phyloP scores from a whole-genome alignment of 2,329 filamentous ascomycete species.

The Setomelanomma holmii region DNA sequence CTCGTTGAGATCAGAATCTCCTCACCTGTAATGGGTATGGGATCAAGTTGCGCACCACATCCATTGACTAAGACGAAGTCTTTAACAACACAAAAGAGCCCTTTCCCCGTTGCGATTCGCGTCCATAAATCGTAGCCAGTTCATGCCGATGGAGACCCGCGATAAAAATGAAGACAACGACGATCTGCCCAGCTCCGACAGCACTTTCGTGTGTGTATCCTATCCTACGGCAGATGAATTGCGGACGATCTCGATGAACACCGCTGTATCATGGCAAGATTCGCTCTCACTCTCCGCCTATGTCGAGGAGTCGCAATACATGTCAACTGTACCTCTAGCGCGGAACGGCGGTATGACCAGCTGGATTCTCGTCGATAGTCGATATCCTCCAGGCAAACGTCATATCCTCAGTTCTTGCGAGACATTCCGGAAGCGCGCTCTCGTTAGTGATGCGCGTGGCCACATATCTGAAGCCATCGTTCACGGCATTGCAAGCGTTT shows the following conservation, averaged over 20 bases:
- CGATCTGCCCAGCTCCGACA: background rate
- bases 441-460: slow-evolving; percentile 51
- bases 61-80: too few species aligned
- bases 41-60: too few species aligned
- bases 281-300: slow-evolving; percentile 64
- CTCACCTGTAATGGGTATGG: too few species aligned
- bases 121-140: too few species aligned
- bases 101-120: too few species aligned
- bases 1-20: too few species aligned
- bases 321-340: slow-evolving; percentile 65
- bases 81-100: too few species aligned
- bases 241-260: slow-evolving; percentile 62
- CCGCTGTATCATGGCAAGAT: slow-evolving; percentile 65
- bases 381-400: slow-evolving; percentile 47
- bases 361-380: slow-evolving; percentile 62
- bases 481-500: slow-evolving; percentile 80
- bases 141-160: too few species aligned
- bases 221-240: slow-evolving; percentile 66
- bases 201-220: slow-evolving; percentile 54
- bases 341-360: slow-evolving; percentile 59
- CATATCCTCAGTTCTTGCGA: slow-evolving; percentile 64
- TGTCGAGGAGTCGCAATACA: slow-evolving; percentile 64
- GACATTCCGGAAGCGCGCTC: slow-evolving; percentile 51
- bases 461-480: slow-evolving; percentile 62
- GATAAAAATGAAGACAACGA: too few species aligned